Percentiles rank a stretch among this genome's conserved stretches.
Conservation (phyloP, 176 grass and related monocot genomes). For the Melocanna baccifera region DNA sequence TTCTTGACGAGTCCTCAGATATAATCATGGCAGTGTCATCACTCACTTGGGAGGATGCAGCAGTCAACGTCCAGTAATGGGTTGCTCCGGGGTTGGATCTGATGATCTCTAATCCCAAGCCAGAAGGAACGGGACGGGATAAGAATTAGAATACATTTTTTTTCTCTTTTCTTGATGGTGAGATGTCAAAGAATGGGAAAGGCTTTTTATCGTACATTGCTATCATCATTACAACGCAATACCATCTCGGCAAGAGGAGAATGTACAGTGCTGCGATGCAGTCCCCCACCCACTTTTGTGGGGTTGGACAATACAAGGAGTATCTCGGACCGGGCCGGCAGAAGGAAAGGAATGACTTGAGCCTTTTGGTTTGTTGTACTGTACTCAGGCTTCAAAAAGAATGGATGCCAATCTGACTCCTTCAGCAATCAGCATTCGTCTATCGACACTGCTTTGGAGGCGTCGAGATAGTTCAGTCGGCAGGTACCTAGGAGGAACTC, state of each 20-base stretch:
- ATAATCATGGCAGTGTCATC: conserved; percentile 30
- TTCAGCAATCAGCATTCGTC: conserved; percentile 56
- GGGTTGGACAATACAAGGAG: background rate
- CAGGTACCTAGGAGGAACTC: conserved; percentile 86
- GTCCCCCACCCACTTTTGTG: background rate
- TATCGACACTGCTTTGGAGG: conserved; percentile 69
- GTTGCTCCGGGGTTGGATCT: conserved; percentile 16
- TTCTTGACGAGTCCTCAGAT: conserved; percentile 1
- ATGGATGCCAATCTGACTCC: background rate
- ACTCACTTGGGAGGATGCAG: background rate
- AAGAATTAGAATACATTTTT: conserved; percentile 10
- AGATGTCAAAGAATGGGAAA: conserved; percentile 29
- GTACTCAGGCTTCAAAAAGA: conserved; percentile 27
- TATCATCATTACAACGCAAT: conserved; percentile 36
- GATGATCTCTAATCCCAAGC: background rate
- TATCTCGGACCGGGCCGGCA: background rate
- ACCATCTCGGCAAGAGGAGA: conserved; percentile 24
- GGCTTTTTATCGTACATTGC: conserved; percentile 17
- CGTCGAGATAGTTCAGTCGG: conserved; percentile 79
- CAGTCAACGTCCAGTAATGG: conserved; percentile 10
- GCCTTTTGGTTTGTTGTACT: conserved; percentile 25
- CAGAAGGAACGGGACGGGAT: conserved; percentile 2
- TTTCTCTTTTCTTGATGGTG: background rate
- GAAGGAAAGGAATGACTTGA: conserved; percentile 32
- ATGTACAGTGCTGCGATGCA: conserved; percentile 39